Evolutionary conservation across 768 basidiomycete species (phyloP).

Genomic region (Leccinum incarnatum): DNA sequence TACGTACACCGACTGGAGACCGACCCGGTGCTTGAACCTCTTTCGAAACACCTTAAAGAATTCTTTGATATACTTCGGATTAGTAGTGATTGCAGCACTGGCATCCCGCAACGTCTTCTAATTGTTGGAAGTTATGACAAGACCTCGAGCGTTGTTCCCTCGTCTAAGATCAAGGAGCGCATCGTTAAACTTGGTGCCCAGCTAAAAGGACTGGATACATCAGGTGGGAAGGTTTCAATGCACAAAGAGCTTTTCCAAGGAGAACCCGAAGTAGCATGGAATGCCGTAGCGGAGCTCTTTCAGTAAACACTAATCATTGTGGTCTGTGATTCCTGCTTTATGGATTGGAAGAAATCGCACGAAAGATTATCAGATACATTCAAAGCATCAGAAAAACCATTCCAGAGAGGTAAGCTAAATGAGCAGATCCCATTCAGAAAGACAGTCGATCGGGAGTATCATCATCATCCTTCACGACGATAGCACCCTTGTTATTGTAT

Average conservation of each 20-base stretch:
- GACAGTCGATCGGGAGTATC: constrained; percentile 1
- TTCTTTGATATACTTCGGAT: background rate
- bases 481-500: constrained; percentile 32
- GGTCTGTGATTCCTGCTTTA: background rate
- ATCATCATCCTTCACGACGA: constrained; percentile 32
- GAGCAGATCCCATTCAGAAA: background rate
- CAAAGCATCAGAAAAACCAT: background rate
- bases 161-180: background rate
- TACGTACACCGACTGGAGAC: constrained; percentile 22
- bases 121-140: constrained; percentile 14
- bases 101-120: background rate
- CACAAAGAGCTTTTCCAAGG: constrained; percentile 9
- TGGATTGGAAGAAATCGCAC: background rate
- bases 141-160: background rate
- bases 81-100: too few relatives aligned
- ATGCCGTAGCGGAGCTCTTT: constrained; percentile 11
- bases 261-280: constrained; percentile 13
- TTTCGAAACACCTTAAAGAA: constrained; percentile 6
- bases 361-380: background rate
- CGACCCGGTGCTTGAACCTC: constrained; percentile 5
- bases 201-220: background rate
- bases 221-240: constrained; percentile 3
- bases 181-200: background rate
- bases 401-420: background rate
- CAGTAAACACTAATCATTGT: background rate